These are phyloP conservation scores for Strobilomyces confusus DNA, from an alignment of 768 basidiomycete species.

Conservation along the genomic window DNA sequence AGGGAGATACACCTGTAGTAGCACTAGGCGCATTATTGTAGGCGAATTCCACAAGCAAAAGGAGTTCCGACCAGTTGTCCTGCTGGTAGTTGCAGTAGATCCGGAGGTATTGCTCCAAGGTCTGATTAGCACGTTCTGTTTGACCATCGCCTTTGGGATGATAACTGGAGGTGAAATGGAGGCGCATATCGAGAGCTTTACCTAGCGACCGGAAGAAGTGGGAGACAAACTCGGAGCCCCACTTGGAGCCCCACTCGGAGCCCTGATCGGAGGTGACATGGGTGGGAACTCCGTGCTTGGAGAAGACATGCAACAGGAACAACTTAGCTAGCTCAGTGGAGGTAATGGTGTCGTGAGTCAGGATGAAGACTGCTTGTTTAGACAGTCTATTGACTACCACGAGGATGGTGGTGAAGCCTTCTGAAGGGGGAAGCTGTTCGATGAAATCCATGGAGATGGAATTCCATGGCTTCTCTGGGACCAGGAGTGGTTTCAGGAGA, in stretches of 20 bases:
- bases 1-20: neutral
- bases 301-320: neutral
- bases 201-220: neutral
- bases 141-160: neutral
- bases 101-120: neutral
- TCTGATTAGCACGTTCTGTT: neutral
- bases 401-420: neutral
- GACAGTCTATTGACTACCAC: no score
- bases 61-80: neutral
- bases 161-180: neutral
- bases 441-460: neutral
- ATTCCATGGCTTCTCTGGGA: neutral
- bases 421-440: neutral
- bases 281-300: neutral
- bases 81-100: neutral
- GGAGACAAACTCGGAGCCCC: no score
- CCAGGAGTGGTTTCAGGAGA: neutral
- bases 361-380: neutral
- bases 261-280: neutral
- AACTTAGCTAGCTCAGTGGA: neutral
- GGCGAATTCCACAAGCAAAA: accelerated
- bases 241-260: no score
- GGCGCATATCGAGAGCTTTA: neutral
- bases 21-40: neutral
- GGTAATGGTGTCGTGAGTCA: neutral